Conservation (phyloP, 768 basidiomycete species). For the Lepiota subincarnata region DNA sequence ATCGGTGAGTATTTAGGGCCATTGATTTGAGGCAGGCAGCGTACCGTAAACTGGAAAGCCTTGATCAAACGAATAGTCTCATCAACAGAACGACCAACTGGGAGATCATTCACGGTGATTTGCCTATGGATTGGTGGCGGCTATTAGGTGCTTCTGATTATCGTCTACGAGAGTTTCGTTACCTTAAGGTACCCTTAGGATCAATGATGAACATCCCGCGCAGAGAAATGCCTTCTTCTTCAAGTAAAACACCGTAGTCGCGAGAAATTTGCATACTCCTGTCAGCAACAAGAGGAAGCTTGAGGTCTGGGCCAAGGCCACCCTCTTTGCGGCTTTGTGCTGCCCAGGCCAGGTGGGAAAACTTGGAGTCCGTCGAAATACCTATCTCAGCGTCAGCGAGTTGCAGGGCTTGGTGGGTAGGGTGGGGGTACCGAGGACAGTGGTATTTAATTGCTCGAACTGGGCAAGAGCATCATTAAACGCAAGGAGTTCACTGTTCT, state of each 20-base stretch:
- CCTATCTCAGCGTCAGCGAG: constrained; percentile 29
- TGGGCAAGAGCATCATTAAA: constrained; percentile 84
- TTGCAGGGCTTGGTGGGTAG: neutral
- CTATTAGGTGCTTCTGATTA: constrained; percentile 5
- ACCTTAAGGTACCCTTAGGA: constrained; percentile 74
- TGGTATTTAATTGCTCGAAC: constrained; percentile 70
- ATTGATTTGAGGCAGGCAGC: constrained; percentile 19
- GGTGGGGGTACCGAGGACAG: constrained; percentile 60
- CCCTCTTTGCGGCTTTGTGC: constrained; percentile 78
- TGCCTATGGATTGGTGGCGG: constrained; percentile 39
- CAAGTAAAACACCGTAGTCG: constrained; percentile 85
- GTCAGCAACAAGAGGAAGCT: constrained; percentile 81
- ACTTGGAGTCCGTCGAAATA: constrained; percentile 88
- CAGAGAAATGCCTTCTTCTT: constrained; percentile 84
- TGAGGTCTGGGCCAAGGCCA: constrained; percentile 85
- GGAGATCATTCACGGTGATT: constrained; percentile 88
- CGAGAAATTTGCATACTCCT: constrained; percentile 73
- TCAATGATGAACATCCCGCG: constrained; percentile 87
- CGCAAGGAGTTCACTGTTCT: constrained; percentile 73
- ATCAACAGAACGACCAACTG: constrained; percentile 93
- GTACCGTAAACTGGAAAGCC: constrained; percentile 87
- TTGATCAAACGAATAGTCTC: constrained; percentile 89
- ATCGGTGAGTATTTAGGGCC: neutral
- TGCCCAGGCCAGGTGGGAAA: constrained; percentile 85
- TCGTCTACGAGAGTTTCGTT: neutral